Evolutionary conservation across 2,329 filamentous ascomycete species (phyloP).

Genomic region (Fusarium kyushuense): DNA sequence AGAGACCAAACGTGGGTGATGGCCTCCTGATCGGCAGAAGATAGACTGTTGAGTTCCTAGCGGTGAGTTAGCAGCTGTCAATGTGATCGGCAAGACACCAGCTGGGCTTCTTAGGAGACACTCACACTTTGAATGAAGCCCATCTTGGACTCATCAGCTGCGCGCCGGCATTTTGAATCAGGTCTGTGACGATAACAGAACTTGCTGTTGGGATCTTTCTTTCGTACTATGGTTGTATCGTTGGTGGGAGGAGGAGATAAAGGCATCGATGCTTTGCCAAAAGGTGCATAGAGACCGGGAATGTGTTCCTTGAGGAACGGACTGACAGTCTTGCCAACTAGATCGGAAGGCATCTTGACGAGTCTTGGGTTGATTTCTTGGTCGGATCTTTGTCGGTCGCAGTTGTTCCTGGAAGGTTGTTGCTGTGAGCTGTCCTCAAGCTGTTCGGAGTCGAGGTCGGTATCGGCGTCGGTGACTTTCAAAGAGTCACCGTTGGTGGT

Average conservation of each 20-base stretch:
- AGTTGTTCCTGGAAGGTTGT: constrained; percentile 58
- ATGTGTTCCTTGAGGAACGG: constrained; percentile 94
- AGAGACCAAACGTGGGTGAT: constrained; percentile 98
- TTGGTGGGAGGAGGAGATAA: constrained; percentile 28
- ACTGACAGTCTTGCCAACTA: constrained; percentile 82
- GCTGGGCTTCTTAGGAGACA: not conserved
- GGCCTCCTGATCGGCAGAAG: constrained; percentile 88
- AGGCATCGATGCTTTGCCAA: constrained; percentile 64
- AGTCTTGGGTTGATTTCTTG: constrained; percentile 63
- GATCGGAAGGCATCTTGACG: constrained; percentile 70
- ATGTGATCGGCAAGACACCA: not conserved
- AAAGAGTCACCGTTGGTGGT: constrained; percentile 30
- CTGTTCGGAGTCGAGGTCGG: constrained; percentile 10
- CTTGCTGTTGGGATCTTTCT: constrained; percentile 79
- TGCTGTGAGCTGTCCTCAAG: constrained; percentile 33
- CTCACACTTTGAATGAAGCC: constrained; percentile 88
- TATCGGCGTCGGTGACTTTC: constrained; percentile 28
- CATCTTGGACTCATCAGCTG: constrained; percentile 97
- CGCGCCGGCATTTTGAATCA: constrained; percentile 91
- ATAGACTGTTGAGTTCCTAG: constrained; percentile 84
- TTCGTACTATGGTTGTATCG: constrained; percentile 49
- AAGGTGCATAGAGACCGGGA: constrained; percentile 85
- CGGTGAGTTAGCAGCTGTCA: constrained; percentile 3
- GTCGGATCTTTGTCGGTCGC: constrained; percentile 63
- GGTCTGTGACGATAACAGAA: constrained; percentile 97